Percentiles rank a stretch among this genome's conserved stretches.
These are phyloP conservation scores for Aspergillus carlsbadensis DNA, from an alignment of 495 filamentous ascomycete species.

Conservation along the genomic window DNA sequence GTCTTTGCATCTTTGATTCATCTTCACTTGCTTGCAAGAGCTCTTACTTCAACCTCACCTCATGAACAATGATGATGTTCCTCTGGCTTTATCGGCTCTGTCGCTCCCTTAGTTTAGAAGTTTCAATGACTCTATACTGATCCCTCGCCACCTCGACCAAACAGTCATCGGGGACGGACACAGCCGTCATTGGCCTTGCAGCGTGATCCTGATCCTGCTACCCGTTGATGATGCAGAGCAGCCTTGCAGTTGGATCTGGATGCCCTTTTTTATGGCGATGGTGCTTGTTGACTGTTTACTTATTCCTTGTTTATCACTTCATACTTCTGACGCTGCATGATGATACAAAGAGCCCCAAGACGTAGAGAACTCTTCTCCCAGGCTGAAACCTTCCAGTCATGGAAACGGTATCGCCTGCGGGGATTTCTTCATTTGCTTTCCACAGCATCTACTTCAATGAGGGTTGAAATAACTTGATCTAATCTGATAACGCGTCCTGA, in stretches of 20 bases:
- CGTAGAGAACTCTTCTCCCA: slow-evolving; percentile 9
- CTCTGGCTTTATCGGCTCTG: not conserved
- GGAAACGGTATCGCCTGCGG: slow-evolving; percentile 40
- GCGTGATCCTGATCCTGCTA: slow-evolving; percentile 17
- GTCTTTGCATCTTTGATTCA: not conserved
- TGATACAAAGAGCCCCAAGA: slow-evolving; percentile 43
- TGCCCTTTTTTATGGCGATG: not conserved
- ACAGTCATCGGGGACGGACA: slow-evolving; percentile 7
- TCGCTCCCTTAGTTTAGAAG: not conserved
- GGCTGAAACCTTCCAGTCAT: slow-evolving; percentile 20
- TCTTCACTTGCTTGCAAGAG: not conserved
- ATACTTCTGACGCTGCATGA: slow-evolving; percentile 31
- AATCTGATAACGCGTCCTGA: slow-evolving; percentile 44
- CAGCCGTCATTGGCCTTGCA: slow-evolving; percentile 19
- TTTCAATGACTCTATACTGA: slow-evolving; percentile 1
- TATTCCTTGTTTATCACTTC: slow-evolving; percentile 4
- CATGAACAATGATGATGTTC: not conserved
- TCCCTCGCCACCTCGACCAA: slow-evolving; percentile 18
- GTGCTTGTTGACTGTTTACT: slow-evolving; percentile 9
- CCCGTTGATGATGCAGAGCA: slow-evolving; percentile 17
- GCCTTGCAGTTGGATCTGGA: not conserved
- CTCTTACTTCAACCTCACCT: no score
- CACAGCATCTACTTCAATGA: slow-evolving; percentile 34
- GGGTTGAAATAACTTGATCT: slow-evolving; percentile 55
- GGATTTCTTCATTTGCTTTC: slow-evolving; percentile 4